Evolutionary conservation across 2,329 filamentous ascomycete genomes (phyloP), one percentile per base, ranked within the genome.

Genomic region (Elsinoe necatrix): DNA sequence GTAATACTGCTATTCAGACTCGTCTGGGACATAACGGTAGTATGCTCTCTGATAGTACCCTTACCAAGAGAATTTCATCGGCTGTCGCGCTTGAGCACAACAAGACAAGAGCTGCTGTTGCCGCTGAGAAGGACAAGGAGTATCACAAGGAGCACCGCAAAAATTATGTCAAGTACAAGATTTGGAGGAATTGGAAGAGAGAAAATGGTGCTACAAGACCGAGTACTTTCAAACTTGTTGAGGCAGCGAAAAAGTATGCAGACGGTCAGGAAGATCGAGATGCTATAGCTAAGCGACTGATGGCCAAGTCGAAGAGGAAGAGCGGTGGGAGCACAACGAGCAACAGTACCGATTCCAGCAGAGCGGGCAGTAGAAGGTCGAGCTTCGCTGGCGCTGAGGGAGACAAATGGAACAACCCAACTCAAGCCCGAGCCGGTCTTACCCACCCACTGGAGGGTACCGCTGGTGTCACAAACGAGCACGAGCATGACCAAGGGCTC

Each of bases 61-160:
- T 70, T 57, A 68, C 68, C 41, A 69, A 70, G 63, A 67, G 68
- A 34, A 66, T 69, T 35, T 63, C 63, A 16, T 63, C 67, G n/a
- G 67, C 67, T 4, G 61, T 69, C 6, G 67, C 67, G 4, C 63
- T 18, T 3, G 55, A 57, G 23, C 48, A 29, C 23, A 31, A 50
- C 45, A 50, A 48, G 42, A 27, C 16, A 7, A 14, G 27, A 21
- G 54, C 54, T 14, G 42, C 43, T 11, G 31, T 9, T 4, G 43
- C 55, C 3, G 18, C 16, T 5, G 18, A 51, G 23, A 29, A 27
- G 3, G 34, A 50, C 21, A 23, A 31, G 5, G 45, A 57, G 14
- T 57, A 43, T 27, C 23, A 45, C 31, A 54, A 57, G 45, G 20
- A 23, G 11, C 54, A 57, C 23, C 56, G 48, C 14, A 37, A 52